A percentile compares a stretch with the other conserved stretches of the same genome.
Conservation (phyloP, 805 yeast genomes). For the Wickerhamomyces queroliae region DNA sequence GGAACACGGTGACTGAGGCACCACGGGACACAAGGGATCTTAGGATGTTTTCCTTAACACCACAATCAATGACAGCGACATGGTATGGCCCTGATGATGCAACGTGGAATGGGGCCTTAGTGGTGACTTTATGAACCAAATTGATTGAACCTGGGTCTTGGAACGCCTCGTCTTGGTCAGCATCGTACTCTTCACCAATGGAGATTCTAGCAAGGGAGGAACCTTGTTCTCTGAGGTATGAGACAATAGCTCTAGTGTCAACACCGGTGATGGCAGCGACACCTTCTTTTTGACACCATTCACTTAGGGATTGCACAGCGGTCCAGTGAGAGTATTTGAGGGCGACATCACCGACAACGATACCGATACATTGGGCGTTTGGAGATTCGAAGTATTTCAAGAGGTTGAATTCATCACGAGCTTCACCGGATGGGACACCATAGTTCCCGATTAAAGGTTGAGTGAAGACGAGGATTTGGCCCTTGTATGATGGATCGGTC, state of each 20-base stretch:
- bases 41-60: slow-evolving; percentile 95
- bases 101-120: slow-evolving; percentile 91
- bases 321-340: slow-evolving; percentile 99
- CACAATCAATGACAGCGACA: slow-evolving; percentile 94
- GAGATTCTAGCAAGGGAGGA: slow-evolving; percentile 88
- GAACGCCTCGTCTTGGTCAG: slow-evolving; percentile 86
- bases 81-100: slow-evolving; percentile 63
- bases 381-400: slow-evolving; percentile 91
- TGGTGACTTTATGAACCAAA: slow-evolving; percentile 88
- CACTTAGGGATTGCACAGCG: slow-evolving; percentile 90
- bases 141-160: slow-evolving; percentile 87
- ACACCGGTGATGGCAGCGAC: slow-evolving; percentile 96
- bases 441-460: slow-evolving; percentile 97
- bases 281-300: slow-evolving; percentile 96
- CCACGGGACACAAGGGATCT: slow-evolving; percentile 94
- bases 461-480: slow-evolving; percentile 94
- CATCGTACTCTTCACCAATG: slow-evolving; percentile 87
- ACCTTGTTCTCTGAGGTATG: slow-evolving; percentile 92
- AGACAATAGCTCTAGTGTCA: slow-evolving; percentile 92
- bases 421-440: slow-evolving; percentile 88
- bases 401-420: slow-evolving; percentile 77
- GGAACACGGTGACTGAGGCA: slow-evolving; percentile 93
- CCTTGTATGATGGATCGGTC: slow-evolving; percentile 98
- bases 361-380: slow-evolving; percentile 87
- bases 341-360: slow-evolving; percentile 94